phyloP scores from a whole-genome alignment of 441 rosid species.

The Euphorbia neoarborescens region DNA sequence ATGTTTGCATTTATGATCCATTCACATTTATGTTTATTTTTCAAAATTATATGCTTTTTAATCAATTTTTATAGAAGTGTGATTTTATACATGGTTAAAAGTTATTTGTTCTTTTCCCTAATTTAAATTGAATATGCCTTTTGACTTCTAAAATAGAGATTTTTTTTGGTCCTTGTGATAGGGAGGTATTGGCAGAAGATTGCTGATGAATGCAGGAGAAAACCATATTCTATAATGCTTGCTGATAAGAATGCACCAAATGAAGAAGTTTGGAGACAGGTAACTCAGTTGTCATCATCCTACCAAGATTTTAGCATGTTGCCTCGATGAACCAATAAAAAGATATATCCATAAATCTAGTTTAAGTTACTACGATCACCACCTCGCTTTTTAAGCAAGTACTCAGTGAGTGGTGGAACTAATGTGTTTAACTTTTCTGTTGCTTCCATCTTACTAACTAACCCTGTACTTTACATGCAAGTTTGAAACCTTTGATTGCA shows the following conservation, averaged over 20 bases:
- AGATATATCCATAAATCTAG: conserved; percentile 1
- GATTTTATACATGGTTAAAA: background rate
- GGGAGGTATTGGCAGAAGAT: conserved; percentile 87
- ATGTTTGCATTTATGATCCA: background rate
- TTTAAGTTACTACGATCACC: background rate
- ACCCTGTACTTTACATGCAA: background rate
- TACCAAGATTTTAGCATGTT: background rate
- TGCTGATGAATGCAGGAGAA: conserved; percentile 64
- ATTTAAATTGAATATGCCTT: background rate
- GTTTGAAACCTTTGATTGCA: conserved; percentile 6
- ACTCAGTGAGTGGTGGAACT: background rate
- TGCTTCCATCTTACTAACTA: background rate
- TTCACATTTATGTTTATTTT: background rate
- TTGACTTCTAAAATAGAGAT: background rate
- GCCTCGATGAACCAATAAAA: background rate
- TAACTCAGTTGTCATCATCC: conserved; percentile 22
- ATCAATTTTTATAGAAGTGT: background rate
- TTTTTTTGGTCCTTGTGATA: conserved; percentile 21
- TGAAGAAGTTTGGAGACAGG: conserved; percentile 99
- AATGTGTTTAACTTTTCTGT: background rate
- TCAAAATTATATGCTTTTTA: background rate
- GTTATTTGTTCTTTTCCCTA: background rate
- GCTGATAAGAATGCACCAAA: conserved; percentile 99
- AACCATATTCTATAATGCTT: conserved; percentile 73
- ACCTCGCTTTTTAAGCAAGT: background rate